A percentile compares a stretch with the other conserved stretches of the same genome.
phyloP scores from a whole-genome alignment of 768 basidiomycete species.

The Macrolepiota fuliginosa region DNA sequence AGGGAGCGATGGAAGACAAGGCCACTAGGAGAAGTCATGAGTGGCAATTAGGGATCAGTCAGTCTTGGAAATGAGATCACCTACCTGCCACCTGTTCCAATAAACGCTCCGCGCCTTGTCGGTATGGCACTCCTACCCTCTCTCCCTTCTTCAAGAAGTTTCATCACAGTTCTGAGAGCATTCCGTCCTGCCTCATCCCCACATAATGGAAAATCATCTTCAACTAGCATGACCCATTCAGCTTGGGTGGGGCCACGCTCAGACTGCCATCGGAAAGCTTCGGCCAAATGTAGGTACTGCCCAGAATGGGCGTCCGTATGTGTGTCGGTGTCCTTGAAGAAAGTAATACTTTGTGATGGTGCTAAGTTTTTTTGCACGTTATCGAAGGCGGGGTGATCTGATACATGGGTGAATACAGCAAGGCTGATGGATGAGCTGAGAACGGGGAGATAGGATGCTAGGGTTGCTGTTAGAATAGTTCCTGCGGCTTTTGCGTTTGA shows the following conservation, averaged over 20 bases:
- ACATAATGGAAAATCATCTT: slow-evolving; percentile 44
- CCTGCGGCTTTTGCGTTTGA: slow-evolving; percentile 26
- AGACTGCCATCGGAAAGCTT: slow-evolving; percentile 36
- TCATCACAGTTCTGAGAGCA: slow-evolving; percentile 30
- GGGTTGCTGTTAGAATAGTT: slow-evolving; percentile 32
- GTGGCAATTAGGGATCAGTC: not conserved
- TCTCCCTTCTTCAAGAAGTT: slow-evolving; percentile 23
- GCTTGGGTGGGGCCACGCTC: slow-evolving; percentile 19
- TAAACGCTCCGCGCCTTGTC: slow-evolving; percentile 32
- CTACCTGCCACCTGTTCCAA: slow-evolving; percentile 37
- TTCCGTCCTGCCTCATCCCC: slow-evolving; percentile 30
- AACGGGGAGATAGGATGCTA: slow-evolving; percentile 35
- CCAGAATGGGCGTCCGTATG: slow-evolving; percentile 27
- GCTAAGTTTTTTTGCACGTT: slow-evolving; percentile 16
- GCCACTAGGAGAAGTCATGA: slow-evolving; percentile 22
- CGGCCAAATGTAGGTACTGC: slow-evolving; percentile 39
- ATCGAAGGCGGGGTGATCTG: slow-evolving; percentile 29
- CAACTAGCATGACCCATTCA: slow-evolving; percentile 42
- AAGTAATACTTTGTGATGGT: slow-evolving; percentile 19
- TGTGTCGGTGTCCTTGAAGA: slow-evolving; percentile 26
- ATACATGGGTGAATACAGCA: slow-evolving; percentile 38
- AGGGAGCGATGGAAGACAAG: slow-evolving; percentile 37
- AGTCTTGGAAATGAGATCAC: not conserved
- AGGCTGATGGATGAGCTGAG: slow-evolving; percentile 26
- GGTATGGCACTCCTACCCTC: slow-evolving; percentile 11